Evolutionary conservation across 2,329 filamentous ascomycete species (phyloP).

Genomic region (Monosporascus sp.): DNA sequence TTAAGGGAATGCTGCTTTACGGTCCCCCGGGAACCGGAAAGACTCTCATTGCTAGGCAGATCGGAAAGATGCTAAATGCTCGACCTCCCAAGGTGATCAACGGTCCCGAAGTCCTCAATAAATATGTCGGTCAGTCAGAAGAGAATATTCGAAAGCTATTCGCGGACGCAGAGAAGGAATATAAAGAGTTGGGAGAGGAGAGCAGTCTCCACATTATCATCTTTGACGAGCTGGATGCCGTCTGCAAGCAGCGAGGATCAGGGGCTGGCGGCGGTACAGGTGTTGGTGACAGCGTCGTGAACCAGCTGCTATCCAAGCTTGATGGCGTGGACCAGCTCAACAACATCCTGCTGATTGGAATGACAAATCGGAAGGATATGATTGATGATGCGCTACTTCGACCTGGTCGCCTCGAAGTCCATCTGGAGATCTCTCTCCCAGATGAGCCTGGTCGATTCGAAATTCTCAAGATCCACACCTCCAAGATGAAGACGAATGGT

Average conservation of each 20-base stretch:
- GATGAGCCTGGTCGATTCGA: constrained; percentile 85
- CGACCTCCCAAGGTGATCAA: constrained; percentile 96
- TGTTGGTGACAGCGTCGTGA: constrained; percentile 95
- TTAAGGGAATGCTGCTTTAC: constrained; percentile 90
- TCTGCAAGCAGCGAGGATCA: constrained; percentile 96
- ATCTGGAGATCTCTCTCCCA: constrained; percentile 92
- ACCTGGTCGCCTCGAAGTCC: constrained; percentile 89
- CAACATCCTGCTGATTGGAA: constrained; percentile 96
- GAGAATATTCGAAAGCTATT: constrained; percentile 97
- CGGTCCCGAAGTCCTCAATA: constrained; percentile 93
- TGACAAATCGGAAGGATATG: constrained; percentile 99
- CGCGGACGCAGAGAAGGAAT: constrained; percentile 93
- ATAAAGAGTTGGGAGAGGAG: constrained; percentile 95
- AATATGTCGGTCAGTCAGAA: constrained; percentile 94
- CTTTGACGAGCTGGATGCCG: constrained; percentile 94
- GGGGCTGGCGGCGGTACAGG: constrained; percentile 86
- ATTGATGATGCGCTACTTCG: constrained; percentile 93
- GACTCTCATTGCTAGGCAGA: constrained; percentile 91
- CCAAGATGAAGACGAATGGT: constrained; percentile 83
- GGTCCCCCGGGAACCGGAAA: constrained; percentile 96
- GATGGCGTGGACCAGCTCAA: constrained; percentile 93
- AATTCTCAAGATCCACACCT: constrained; percentile 83
- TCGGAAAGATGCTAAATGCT: constrained; percentile 95
- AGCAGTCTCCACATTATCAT: constrained; percentile 97
- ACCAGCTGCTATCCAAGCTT: constrained; percentile 87